Conservation (phyloP, 495 filamentous ascomycete genomes). For the Baudoinia panamericana region DNA sequence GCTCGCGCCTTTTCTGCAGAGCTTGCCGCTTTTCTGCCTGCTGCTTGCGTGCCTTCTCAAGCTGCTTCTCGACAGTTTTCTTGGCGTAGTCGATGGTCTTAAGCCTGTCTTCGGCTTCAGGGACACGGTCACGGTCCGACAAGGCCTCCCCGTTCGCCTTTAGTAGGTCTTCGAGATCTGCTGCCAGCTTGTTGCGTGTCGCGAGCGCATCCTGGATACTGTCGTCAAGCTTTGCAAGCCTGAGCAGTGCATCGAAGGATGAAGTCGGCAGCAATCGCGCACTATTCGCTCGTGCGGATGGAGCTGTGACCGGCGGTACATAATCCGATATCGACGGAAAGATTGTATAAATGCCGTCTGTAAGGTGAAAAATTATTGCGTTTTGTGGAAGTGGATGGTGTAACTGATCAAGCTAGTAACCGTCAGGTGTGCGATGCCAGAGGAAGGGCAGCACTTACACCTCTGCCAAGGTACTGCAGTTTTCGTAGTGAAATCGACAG, state of each 20-base stretch:
- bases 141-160: constrained; percentile 37
- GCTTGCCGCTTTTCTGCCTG: constrained; percentile 39
- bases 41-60: constrained; percentile 43
- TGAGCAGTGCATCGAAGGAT: constrained; percentile 85
- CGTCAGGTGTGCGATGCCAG: neutral
- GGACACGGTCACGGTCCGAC: constrained; percentile 37
- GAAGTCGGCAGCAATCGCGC: constrained; percentile 43
- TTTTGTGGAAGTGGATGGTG: constrained; percentile 70
- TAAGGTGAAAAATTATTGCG: constrained; percentile 72
- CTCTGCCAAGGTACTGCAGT: constrained; percentile 69
- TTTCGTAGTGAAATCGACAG: constrained; percentile 54
- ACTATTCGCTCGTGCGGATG: constrained; percentile 22
- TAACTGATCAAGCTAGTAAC: constrained; percentile 46
- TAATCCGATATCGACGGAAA: constrained; percentile 39
- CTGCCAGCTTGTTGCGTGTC: constrained; percentile 58
- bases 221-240: constrained; percentile 74
- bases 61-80: constrained; percentile 48
- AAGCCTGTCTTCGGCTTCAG: constrained; percentile 51
- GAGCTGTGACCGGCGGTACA: constrained; percentile 22
- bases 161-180: constrained; percentile 66
- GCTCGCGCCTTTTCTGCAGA: constrained; percentile 45
- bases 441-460: constrained; percentile 30
- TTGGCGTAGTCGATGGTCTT: constrained; percentile 35
- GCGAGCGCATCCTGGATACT: constrained; percentile 82
- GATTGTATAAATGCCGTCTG: constrained; percentile 78